Conservation (phyloP, 129 eudicot genomes). For the Centaurea solstitialis region DNA sequence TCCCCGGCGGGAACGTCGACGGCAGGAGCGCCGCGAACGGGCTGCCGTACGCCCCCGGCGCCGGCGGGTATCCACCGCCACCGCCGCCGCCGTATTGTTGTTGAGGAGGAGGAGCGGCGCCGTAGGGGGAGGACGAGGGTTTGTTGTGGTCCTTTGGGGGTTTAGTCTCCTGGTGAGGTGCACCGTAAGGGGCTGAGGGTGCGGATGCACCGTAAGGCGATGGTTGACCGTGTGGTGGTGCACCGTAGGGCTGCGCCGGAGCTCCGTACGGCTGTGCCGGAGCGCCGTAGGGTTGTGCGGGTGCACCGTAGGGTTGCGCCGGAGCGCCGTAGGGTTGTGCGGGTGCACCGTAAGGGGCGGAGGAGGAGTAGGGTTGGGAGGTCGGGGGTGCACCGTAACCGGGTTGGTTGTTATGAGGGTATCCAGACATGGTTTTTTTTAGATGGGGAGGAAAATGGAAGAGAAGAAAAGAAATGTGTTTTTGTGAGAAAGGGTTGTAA, state of each 20-base stretch:
- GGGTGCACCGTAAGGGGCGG: slow-evolving; percentile 49
- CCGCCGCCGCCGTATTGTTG: slow-evolving; percentile 24
- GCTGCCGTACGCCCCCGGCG: slow-evolving; percentile 52
- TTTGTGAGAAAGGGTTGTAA: background rate
- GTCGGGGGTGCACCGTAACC: slow-evolving; percentile 51
- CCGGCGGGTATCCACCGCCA: slow-evolving; percentile 52
- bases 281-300: slow-evolving; percentile 38
- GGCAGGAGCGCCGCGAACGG: slow-evolving; percentile 80
- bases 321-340: slow-evolving; percentile 39
- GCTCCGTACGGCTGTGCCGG: slow-evolving; percentile 36
- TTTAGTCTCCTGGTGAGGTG: slow-evolving; percentile 30
- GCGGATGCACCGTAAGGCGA: slow-evolving; percentile 32
- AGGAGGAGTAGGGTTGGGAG: background rate
- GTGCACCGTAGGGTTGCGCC: slow-evolving; percentile 26
- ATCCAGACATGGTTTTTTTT: slow-evolving; percentile 28
- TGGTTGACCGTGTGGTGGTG: slow-evolving; percentile 24
- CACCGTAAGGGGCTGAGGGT: slow-evolving; percentile 56
- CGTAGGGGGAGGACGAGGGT: slow-evolving; percentile 38
- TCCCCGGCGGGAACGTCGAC: slow-evolving; percentile 88
- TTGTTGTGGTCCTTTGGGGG: slow-evolving; percentile 46
- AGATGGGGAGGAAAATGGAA: background rate
- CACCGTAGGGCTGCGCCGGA: slow-evolving; percentile 37
- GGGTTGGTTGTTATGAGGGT: slow-evolving; percentile 38
- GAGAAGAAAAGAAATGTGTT: background rate
- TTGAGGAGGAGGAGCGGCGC: slow-evolving; percentile 23